phyloP scores from a whole-genome alignment of 768 basidiomycete species.

The Auriscalpium microsporum region DNA sequence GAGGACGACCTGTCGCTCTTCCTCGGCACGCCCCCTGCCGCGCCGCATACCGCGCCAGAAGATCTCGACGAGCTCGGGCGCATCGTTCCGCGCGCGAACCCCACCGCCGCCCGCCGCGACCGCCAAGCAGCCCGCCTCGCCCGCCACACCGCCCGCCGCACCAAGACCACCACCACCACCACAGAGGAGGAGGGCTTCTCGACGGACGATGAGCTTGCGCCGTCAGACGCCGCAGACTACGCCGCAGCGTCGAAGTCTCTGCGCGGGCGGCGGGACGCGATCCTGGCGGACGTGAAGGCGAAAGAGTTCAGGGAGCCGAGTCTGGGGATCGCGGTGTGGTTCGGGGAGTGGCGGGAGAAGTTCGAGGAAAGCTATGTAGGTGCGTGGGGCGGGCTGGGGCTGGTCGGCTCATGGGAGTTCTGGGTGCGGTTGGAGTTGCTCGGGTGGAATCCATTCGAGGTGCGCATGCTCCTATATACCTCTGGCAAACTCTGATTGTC shows the following conservation, averaged over 20 bases:
- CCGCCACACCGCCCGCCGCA: slow-evolving; percentile 42
- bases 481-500: neutral
- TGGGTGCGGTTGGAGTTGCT: slow-evolving; percentile 83
- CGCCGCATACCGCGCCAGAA: slow-evolving; percentile 25
- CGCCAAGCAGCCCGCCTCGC: slow-evolving; percentile 50
- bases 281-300: slow-evolving; percentile 76
- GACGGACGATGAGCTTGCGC: slow-evolving; percentile 68
- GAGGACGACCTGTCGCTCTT: slow-evolving; percentile 71
- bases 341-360: slow-evolving; percentile 64
- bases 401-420: slow-evolving; percentile 90
- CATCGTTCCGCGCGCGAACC: slow-evolving; percentile 36
- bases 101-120: slow-evolving; percentile 38
- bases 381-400: slow-evolving; percentile 84
- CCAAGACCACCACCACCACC: slow-evolving; percentile 17
- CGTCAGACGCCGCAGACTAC: slow-evolving; percentile 66
- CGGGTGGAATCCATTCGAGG: slow-evolving; percentile 84
- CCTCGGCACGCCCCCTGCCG: slow-evolving; percentile 43
- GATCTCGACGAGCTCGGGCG: slow-evolving; percentile 60
- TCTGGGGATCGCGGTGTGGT: slow-evolving; percentile 56
- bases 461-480: slow-evolving; percentile 24
- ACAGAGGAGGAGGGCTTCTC: slow-evolving; percentile 74
- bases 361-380: slow-evolving; percentile 77
- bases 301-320: slow-evolving; percentile 78
- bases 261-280: slow-evolving; percentile 36
- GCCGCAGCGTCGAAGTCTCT: slow-evolving; percentile 50